Base-by-base conservation (phyloP, 192 early-diverging fungal species). In the Powellomyces hirtus region DNA sequence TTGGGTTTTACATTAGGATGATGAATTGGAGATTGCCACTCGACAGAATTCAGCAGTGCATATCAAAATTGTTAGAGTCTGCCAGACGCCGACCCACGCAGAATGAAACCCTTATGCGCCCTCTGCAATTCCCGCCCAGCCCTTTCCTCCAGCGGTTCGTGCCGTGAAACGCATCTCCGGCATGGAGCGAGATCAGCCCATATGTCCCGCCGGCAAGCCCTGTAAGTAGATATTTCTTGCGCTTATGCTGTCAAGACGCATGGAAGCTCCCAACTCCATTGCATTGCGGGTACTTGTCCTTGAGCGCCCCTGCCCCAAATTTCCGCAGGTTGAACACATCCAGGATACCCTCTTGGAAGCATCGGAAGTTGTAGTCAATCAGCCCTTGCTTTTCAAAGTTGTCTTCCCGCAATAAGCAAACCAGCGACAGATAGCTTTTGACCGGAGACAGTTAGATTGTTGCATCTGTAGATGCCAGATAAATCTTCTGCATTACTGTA, bases 321-420 rank as follows among this genome's bases (percentile, higher is more conserved):
- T 59, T 67, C 35, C 71, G 20, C 24, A 79, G 27, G 56, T 87
- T 81, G 82, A 93, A 90, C 4, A 94, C 91, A 33, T 93, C 87
- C 38, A 86, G 78, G 58, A 95, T 84, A 26, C 91, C 90, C 59
- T 94, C 85, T 56, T 85, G 83, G 74, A 94, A 92, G 56, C 87
- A 87, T 34, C 85, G 78, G 68, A 95, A 92, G 71, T 95, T 95
- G 70, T 89, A 95, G 72, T 95, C 92, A 53, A 95, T 86, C 72
- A 95, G 63, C 11, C 91, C 93, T 61, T 91, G 89, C 69, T 81
- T 80, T 65, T 92, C 90, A 77, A 91, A 94, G 50, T 89, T 91
- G 66, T 93, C 93, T 29, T 88, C 83, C 24, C 90, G 77, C 22
- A 95, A 57, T 51, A 95, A 68, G 74, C 89, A 90, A 29, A 95